Evolutionary conservation across 192 early-diverging fungal species (phyloP).

Genomic region (Dispira parvispora): DNA sequence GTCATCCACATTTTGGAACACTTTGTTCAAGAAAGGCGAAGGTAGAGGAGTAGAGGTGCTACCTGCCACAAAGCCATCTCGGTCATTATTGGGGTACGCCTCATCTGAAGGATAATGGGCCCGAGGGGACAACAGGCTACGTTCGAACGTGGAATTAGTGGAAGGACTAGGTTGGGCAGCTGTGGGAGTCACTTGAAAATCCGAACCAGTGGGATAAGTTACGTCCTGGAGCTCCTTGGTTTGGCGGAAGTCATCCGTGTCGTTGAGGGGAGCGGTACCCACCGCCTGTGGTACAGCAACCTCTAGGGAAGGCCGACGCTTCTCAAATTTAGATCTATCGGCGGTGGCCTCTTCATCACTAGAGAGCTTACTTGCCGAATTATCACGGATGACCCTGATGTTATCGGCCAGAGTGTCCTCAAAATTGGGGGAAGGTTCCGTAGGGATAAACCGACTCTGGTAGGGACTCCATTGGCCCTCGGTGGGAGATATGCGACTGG

Average conservation of each 20-base stretch:
- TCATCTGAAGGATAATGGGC: slow-evolving; percentile 1
- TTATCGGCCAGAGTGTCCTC: background rate
- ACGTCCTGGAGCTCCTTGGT: background rate
- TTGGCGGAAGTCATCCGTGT: background rate
- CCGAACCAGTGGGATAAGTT: background rate
- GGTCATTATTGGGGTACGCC: background rate
- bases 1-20: background rate
- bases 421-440: background rate
- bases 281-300: background rate
- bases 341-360: background rate
- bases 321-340: too few relatives aligned
- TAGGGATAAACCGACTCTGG: slow-evolving; percentile 8
- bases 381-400: background rate
- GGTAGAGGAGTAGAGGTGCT: background rate
- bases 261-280: background rate
- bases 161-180: background rate
- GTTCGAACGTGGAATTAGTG: background rate
- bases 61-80: background rate
- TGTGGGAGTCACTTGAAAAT: background rate
- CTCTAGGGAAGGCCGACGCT: too few relatives aligned
- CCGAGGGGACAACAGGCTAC: background rate
- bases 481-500: slow-evolving; percentile 8
- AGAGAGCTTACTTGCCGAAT: background rate
- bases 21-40: background rate
- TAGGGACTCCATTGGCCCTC: slow-evolving; percentile 5